A percentile compares a stretch with the other conserved stretches of the same genome.
These are phyloP conservation scores for Russula compacta DNA, from an alignment of 768 basidiomycete genomes.

Conservation along the genomic window DNA sequence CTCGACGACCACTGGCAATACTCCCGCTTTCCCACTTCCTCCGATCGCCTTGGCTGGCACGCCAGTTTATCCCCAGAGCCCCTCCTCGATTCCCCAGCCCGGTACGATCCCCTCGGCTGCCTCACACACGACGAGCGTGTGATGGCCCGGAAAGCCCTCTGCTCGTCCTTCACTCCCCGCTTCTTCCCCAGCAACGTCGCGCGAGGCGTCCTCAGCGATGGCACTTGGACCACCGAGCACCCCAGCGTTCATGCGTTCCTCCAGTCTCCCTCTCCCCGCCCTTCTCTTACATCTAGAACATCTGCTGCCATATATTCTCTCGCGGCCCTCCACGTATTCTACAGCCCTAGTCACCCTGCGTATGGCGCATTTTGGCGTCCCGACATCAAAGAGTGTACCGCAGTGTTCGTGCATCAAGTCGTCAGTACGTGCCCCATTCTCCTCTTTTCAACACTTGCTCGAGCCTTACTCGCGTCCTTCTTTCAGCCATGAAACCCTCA, in stretches of 20 bases:
- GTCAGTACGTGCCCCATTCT: constrained; percentile 13
- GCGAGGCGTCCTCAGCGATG: constrained; percentile 19
- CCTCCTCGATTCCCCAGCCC: neutral
- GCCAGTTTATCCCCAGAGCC: neutral
- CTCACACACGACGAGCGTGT: constrained; percentile 6
- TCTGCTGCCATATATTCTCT: constrained; percentile 18
- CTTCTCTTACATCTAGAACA: constrained; percentile 1
- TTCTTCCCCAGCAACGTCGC: constrained; percentile 5
- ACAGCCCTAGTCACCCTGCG: constrained; percentile 16
- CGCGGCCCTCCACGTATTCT: constrained; percentile 15
- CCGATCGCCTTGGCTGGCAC: constrained; percentile 8
- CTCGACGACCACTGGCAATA: neutral
- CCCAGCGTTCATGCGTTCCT: constrained; percentile 17
- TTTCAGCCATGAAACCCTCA: constrained; percentile 5
- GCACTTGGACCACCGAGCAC: constrained; percentile 17
- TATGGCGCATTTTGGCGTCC: constrained; percentile 18
- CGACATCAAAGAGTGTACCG: constrained; percentile 12
- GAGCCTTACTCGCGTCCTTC: neutral
- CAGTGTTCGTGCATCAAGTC: constrained; percentile 13
- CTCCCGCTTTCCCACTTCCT: constrained; percentile 8
- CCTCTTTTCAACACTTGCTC: neutral
- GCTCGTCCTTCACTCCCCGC: constrained; percentile 1
- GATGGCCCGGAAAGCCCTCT: constrained; percentile 3
- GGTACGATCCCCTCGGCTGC: constrained; percentile 18
- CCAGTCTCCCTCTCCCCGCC: constrained; percentile 8